Evolutionary conservation across 2,329 filamentous ascomycete genomes (phyloP), one percentile per base, ranked within the genome.

Genomic region (Hysterium pulicare): DNA sequence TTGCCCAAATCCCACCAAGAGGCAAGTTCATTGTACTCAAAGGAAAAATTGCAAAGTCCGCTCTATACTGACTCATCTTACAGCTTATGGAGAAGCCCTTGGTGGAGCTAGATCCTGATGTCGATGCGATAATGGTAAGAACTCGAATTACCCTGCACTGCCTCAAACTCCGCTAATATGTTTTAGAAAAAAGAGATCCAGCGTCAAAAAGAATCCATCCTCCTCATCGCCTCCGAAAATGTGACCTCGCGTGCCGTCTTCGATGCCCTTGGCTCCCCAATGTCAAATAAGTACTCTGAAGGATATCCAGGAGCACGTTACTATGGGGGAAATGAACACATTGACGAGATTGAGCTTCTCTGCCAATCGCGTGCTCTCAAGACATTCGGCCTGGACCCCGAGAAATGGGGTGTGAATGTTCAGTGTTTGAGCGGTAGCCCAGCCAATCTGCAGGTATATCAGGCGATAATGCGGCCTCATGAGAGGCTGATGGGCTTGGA

Each of bases 381-480:
- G 70, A 83, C 91, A 0, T 97, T 95, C 68, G 82, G 85, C 22
- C 73, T 97, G 41, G 84, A 90, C 57, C 73, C 85, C 19, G 84
- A 87, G 67, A 83, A 94, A 71, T 97, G 91, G 91, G 91, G 93
- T 48, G 91, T 97, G 62, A 97, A 97, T 59, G 91, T 97, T 19
- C 91, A 97, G 58, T 64, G 62, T 71, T 75, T 95, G 65, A 88
- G 83, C 64, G 93, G 93, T 61, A 90, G 84, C 71, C 93, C 93
- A 58, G 93, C 93, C 75, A 98, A 98, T 74, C 77, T 98, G 57
- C 90, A 97, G 78, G 90, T 94, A 57, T 98, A 97, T 78, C 90
- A 95, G 77, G 93, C 93, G 58, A 82, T 98, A 64, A 94, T 97
- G 81, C 88, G 87, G 66, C 85, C 89, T 44, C 91, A 97, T 71